phyloP scores from a whole-genome alignment of 768 basidiomycete genomes.

The Pisolithus albus region DNA sequence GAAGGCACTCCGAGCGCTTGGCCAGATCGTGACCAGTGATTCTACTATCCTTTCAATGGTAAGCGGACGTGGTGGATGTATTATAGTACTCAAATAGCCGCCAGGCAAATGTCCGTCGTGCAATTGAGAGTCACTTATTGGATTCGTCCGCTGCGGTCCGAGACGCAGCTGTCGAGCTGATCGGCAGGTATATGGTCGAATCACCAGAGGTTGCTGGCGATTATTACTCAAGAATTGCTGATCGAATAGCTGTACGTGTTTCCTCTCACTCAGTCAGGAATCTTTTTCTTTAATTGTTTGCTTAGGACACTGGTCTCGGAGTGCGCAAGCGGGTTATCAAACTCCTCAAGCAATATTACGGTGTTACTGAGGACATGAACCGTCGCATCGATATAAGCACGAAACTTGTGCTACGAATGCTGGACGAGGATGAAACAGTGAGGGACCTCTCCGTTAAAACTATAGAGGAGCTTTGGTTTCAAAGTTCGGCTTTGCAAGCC shows the following conservation, averaged over 20 bases:
- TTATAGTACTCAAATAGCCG: conserved; percentile 2
- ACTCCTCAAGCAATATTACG: conserved; percentile 78
- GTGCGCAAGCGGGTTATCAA: conserved; percentile 97
- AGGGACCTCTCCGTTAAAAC: conserved; percentile 90
- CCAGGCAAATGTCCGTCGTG: conserved; percentile 71
- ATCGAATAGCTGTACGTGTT: conserved; percentile 75
- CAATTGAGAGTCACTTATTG: conserved; percentile 84
- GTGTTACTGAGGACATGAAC: conserved; percentile 48
- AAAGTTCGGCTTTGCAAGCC: conserved; percentile 25
- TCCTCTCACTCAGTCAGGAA: neutral
- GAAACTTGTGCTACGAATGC: conserved; percentile 73
- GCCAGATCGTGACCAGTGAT: conserved; percentile 86
- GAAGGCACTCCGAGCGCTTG: conserved; percentile 85
- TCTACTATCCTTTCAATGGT: conserved; percentile 74
- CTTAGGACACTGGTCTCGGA: conserved; percentile 85
- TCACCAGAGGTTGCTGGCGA: conserved; percentile 81
- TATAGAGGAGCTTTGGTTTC: conserved; percentile 89
- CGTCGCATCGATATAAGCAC: conserved; percentile 75
- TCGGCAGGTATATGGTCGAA: conserved; percentile 95
- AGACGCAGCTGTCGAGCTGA: conserved; percentile 93
- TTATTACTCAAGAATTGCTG: conserved; percentile 84
- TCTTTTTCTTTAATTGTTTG: conserved; percentile 2
- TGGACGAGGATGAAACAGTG: conserved; percentile 92
- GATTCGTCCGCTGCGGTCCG: conserved; percentile 93
- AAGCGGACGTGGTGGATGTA: conserved; percentile 18